Base-by-base conservation (phyloP, 2,329 filamentous ascomycete species). In the Alternaria arbusti region DNA sequence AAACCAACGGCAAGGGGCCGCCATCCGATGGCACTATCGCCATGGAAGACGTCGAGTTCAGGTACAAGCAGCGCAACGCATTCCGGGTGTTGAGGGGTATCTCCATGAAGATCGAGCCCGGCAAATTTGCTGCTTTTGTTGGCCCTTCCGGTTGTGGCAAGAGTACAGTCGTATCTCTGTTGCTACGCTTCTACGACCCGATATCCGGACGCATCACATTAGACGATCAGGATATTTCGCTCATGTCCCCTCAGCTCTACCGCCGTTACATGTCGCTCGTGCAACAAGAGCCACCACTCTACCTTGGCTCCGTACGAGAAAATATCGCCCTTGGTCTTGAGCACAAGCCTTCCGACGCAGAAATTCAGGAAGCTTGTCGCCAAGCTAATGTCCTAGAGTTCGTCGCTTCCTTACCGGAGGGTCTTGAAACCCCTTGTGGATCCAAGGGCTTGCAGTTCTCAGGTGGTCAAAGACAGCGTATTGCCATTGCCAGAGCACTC, bases 141-240 rank as follows among this genome's bases (percentile, higher is more conserved):
- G 95, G 94, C 12, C 90, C 94, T 0, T 94, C 91, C 30, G 94
- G 95, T 4, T 97, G 94, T 75, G 94, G 95, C 63, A 97, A 97
- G 83, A 92, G 89, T 60, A 97, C 95, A 0, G 96, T 93, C 0
- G 95, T 97, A 72, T 91, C 92, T 3, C 86, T 97, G 5, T 84
- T 97, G 23, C 94, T 97, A 78, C 90, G 94, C 30, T 97, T 97
- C 83, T 97, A 97, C 76, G 93, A 97, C 72, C 67, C 77, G 2
- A 46, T 58, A 13, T 32, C 94, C 93, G 94, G 95, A 9, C 89
- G 89, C 9, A 85, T 97, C 50, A 93, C 87, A 65, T 84, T 97
- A 15, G 93, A 97, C 73, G 92, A 90, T 64, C 87, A 88, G 68
- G 83, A 90, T 2, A 85, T 89, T 26, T 73, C 81, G 3, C 77